A percentile compares a stretch with the other conserved stretches of the same genome.
phyloP scores from a whole-genome alignment of 2,329 filamentous ascomycete species.

The Didymella segeticola region DNA sequence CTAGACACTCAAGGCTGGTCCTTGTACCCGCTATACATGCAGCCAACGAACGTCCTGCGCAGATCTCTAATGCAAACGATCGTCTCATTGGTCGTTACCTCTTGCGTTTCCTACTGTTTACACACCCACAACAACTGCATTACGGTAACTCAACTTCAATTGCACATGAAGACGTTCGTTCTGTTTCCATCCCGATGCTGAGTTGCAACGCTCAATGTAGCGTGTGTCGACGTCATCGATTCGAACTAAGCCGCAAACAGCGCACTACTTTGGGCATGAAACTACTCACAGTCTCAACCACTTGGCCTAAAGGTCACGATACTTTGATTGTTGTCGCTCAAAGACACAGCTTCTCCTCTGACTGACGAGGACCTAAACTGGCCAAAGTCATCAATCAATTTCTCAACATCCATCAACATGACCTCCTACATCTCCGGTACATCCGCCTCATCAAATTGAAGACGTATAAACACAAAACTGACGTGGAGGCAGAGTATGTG shows the following conservation, averaged over 20 bases:
- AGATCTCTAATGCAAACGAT: background rate
- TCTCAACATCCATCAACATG: constrained; percentile 26
- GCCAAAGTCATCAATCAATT: background rate
- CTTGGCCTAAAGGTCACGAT: constrained; percentile 17
- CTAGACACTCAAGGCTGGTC: constrained; percentile 12
- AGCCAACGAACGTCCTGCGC: constrained; percentile 2
- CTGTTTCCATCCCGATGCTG: background rate
- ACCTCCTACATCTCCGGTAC: constrained; percentile 42
- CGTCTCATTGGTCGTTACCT: constrained; percentile 2
- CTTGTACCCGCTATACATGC: constrained; percentile 14
- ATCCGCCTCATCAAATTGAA: background rate
- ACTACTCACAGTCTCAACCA: constrained; percentile 13
- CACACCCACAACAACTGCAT: background rate
- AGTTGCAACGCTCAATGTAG: constrained; percentile 16
- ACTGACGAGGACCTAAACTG: background rate
- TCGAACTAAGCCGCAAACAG: constrained; percentile 15
- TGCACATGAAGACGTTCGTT: background rate
- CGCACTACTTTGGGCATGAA: constrained; percentile 17
- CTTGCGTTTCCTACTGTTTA: background rate
- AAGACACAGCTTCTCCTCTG: background rate
- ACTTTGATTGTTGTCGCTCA: background rate
- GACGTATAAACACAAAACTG: background rate
- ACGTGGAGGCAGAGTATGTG: constrained; percentile 28
- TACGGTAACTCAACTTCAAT: background rate
- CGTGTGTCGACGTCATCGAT: constrained; percentile 18